These are phyloP conservation scores for Botrytis elliptica DNA, from an alignment of 2,329 filamentous ascomycete species.

Conservation along the genomic window DNA sequence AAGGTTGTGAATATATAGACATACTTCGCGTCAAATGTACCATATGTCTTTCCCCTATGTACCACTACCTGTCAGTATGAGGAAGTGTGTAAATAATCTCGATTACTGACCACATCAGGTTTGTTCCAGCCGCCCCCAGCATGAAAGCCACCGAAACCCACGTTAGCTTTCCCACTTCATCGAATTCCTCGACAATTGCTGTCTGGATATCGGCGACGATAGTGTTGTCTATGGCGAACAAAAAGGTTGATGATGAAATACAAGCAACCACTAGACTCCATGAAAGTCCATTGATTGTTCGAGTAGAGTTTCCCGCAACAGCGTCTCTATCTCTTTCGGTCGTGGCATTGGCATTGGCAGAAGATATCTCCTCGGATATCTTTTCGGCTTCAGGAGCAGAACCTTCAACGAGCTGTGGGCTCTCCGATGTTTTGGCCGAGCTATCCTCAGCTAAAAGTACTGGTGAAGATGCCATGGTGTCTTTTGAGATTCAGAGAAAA, in stretches of 20 bases:
- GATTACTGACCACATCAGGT: neutral
- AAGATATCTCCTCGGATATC: neutral
- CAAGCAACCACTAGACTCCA: neutral
- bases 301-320: neutral
- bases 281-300: neutral
- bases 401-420: neutral
- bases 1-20: slow-evolving; percentile 28
- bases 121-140: slow-evolving; percentile 35
- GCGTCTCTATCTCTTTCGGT: neutral
- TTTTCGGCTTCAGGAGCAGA: neutral
- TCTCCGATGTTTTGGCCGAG: neutral
- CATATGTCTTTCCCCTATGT: slow-evolving; percentile 30
- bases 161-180: slow-evolving; percentile 40
- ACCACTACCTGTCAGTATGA: neutral
- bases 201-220: slow-evolving; percentile 48
- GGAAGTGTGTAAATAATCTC: neutral
- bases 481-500: neutral
- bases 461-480: neutral
- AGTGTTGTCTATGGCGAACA: slow-evolving; percentile 15
- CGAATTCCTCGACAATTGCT: slow-evolving; percentile 40
- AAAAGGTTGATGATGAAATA: slow-evolving; percentile 18
- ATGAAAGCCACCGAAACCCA: slow-evolving; percentile 44
- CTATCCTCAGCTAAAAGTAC: neutral
- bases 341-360: neutral
- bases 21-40: slow-evolving; percentile 31